Evolutionary conservation across 192 early-diverging fungal species (phyloP), one percentile per base, ranked within the genome.

Genomic region (Gamsiella multidivaricata): DNA sequence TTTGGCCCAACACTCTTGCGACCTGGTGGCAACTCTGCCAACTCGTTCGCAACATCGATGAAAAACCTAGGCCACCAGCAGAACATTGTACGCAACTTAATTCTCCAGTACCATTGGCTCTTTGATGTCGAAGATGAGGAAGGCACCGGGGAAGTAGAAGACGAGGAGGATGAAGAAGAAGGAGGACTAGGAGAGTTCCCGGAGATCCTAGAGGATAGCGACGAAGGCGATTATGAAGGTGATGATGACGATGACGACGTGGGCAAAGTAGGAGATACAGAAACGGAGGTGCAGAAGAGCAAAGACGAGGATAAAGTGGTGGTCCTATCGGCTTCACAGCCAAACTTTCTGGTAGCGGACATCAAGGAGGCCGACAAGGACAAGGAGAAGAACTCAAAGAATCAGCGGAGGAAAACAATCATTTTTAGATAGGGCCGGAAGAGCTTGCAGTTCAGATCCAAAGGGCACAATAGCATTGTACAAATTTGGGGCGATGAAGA

Each of bases 1-100:
- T 98, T 96, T 91, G 95, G 95, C 1, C 97, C 97, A 1, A 96
- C 94, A 17, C 79, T 98, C 53, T 73, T 98, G 29, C 87, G 88
- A 18, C 88, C 87, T 3, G 88, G 88, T 0, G 83, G 88, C 22
- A 80, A 84, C 26, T 86, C 87, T 23, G 71, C 71, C 31, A 64
- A 42, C 33, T 86, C 86, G 59, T 89, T 90, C 56, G 78, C 85
- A 49, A 81, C 79, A 9, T 84, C 89, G 15, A 93, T 93, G 91
- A 85, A 89, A 32, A 92, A 93, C 61, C 56, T 93, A 26, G 91
- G 91, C 15, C 87, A 91, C 62, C 89, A 91, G 20, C 91, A 88
- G 63, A 89, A 84, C 59, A 88, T 92, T 28, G 86, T 92, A 74
- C 89, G 89, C 60, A 88, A 90, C 69, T 69, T 93, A 61, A 91